A percentile compares a stretch with the other conserved stretches of the same genome.
These are phyloP conservation scores for Coemansia guatemalensis DNA, from an alignment of 192 early-diverging fungal genomes.

Conservation along the genomic window DNA sequence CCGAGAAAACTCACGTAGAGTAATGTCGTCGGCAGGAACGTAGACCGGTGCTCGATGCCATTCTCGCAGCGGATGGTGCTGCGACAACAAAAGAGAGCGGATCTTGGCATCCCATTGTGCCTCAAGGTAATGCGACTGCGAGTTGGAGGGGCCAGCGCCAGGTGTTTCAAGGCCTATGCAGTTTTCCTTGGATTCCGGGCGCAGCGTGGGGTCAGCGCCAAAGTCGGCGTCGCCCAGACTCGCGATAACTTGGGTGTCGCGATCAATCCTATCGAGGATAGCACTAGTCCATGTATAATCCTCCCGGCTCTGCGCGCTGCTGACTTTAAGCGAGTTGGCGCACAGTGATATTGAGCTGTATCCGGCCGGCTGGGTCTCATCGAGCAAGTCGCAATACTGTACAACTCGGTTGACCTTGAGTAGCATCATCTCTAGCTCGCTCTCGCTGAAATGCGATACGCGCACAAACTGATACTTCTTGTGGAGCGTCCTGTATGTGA, in stretches of 20 bases:
- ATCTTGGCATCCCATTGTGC: slow-evolving; percentile 23
- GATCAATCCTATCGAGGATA: slow-evolving; percentile 28
- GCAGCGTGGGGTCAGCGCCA: slow-evolving; percentile 13
- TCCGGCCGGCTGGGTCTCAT: slow-evolving; percentile 24
- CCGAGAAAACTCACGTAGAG: slow-evolving; percentile 35
- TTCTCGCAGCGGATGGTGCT: not conserved
- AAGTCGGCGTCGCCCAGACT: slow-evolving; percentile 37
- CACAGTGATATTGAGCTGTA: slow-evolving; percentile 46
- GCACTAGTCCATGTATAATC: slow-evolving; percentile 27
- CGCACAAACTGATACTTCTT: slow-evolving; percentile 37
- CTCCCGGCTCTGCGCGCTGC: slow-evolving; percentile 4
- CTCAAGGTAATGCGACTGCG: slow-evolving; percentile 29
- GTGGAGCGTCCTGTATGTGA: slow-evolving; percentile 20
- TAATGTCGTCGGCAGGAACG: slow-evolving; percentile 18
- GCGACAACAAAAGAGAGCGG: not conserved
- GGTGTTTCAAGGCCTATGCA: not conserved
- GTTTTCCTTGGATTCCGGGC: slow-evolving; percentile 1
- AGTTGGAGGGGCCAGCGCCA: slow-evolving; percentile 21
- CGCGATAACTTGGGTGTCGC: slow-evolving; percentile 29
- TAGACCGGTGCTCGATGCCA: slow-evolving; percentile 28
- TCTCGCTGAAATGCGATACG: slow-evolving; percentile 31
- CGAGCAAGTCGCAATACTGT: slow-evolving; percentile 32
- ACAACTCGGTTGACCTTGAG: slow-evolving; percentile 38
- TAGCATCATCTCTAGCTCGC: slow-evolving; percentile 43
- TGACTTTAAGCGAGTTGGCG: slow-evolving; percentile 22